Base-by-base conservation (phyloP, 768 basidiomycete genomes). In the Panaeolus papilionaceus region DNA sequence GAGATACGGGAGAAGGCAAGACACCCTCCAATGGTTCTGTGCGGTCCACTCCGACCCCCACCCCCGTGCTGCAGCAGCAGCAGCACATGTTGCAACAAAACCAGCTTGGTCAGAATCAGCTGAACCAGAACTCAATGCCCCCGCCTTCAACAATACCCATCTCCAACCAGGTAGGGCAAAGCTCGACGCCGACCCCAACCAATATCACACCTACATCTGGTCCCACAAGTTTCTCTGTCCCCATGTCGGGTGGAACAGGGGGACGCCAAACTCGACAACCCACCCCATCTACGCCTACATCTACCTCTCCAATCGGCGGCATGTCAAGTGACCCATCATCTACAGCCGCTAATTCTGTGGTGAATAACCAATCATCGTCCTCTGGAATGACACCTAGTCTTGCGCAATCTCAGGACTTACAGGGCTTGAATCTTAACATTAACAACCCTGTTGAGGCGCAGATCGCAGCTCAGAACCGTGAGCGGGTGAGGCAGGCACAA, bases 1-100 rank as follows among this genome's bases (percentile, higher is more conserved):
- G 89, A 20, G 89, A 93, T 71, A 88, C 88, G 0, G 92, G 92
- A 39, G 91, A 92, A 69, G 79, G 78, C 47, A 89, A 88, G 71
- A 68, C 69, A n/a, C 63, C 73, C 9, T 45, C 73, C 65, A 62
- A 54, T 12, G 54, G 28, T 20, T 66, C 3, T 66, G 51, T 51
- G 51, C 65, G 37, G 38, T 66, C 18, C 47, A 37, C 33, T 26
- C 65, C 33, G 61, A 67, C 38, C 68, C 70, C 23, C 63, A 63
- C 39, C 49, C 67, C 4, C 16, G 3, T 28, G 1, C 61, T 39
- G 20, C 67, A 58, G 39, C 65, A 64, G 37, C 66, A 44, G 23
- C 64, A 38, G 14, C 26, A 37, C 3, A 44, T 28, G 40, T 40
- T 61, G 28, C 51, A 39, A 47, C 61, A 40, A 44, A 44, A 28